Evolutionary conservation across 2,329 filamentous ascomycete genomes (phyloP).

Genomic region (Neurospora crassa): DNA sequence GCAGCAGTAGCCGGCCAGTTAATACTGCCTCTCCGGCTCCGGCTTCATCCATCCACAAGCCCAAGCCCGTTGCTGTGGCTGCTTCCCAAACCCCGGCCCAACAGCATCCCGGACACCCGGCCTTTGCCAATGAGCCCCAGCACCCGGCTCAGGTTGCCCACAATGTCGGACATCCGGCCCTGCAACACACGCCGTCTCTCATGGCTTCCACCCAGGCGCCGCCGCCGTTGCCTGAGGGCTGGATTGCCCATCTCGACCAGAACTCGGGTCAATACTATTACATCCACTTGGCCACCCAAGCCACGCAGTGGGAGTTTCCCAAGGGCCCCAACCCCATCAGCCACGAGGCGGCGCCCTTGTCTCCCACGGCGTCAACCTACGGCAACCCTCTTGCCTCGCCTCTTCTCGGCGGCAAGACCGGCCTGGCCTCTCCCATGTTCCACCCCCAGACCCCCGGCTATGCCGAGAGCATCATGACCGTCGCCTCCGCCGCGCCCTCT

Average conservation of each 20-base stretch:
- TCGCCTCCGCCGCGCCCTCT: slow-evolving; percentile 66
- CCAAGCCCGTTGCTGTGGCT: slow-evolving; percentile 11
- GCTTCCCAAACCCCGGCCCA: slow-evolving; percentile 13
- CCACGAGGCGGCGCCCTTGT: slow-evolving; percentile 72
- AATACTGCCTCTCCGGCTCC: neutral
- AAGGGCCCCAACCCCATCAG: slow-evolving; percentile 88
- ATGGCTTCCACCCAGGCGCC: slow-evolving; percentile 63
- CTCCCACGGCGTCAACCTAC: slow-evolving; percentile 69
- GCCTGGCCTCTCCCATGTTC: slow-evolving; percentile 71
- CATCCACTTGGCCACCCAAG: slow-evolving; percentile 89
- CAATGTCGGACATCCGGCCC: slow-evolving; percentile 34
- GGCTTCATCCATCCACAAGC: slow-evolving; percentile 13
- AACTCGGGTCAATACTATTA: slow-evolving; percentile 98
- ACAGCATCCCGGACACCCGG: slow-evolving; percentile 65
- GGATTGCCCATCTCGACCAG: slow-evolving; percentile 93
- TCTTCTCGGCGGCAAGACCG: slow-evolving; percentile 55
- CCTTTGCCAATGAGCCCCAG: slow-evolving; percentile 77
- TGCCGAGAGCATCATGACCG: slow-evolving; percentile 76
- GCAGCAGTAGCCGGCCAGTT: neutral
- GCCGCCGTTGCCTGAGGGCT: slow-evolving; percentile 89
- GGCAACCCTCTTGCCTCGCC: slow-evolving; percentile 65
- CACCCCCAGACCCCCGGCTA: slow-evolving; percentile 76
- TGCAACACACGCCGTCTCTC: slow-evolving; percentile 36
- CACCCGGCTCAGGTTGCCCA: slow-evolving; percentile 26
- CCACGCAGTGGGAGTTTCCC: slow-evolving; percentile 97